These are phyloP conservation scores for Diaporthe citriasiana DNA, from an alignment of 2,329 filamentous ascomycete genomes.

Conservation along the genomic window DNA sequence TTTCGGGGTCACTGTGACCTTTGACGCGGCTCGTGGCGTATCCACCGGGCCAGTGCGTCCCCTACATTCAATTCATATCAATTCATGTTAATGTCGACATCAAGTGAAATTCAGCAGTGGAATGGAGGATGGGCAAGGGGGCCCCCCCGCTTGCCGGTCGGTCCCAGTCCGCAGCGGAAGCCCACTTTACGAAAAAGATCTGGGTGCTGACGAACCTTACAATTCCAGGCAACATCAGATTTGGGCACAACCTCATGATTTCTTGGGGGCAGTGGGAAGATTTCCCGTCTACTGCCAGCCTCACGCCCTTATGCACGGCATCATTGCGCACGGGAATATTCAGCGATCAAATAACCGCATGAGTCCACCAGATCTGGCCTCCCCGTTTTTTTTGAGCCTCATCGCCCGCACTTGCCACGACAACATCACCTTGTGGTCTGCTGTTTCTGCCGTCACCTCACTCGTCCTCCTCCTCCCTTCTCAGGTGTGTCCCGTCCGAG, in stretches of 20 bases:
- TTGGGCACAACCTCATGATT: conserved; percentile 30
- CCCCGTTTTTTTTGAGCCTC: conserved; percentile 17
- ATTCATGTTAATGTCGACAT: background rate
- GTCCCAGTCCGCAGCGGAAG: conserved; percentile 8
- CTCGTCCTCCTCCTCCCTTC: background rate
- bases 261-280: conserved; percentile 9
- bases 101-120: background rate
- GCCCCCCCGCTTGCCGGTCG: conserved; percentile 4
- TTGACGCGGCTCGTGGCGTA: conserved; percentile 27
- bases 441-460: conserved; percentile 38
- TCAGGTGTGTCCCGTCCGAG: background rate
- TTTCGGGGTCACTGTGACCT: conserved; percentile 33
- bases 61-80: conserved; percentile 21
- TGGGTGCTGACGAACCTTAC: conserved; percentile 19
- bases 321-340: background rate
- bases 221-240: conserved; percentile 32
- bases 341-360: conserved; percentile 34
- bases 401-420: conserved; percentile 3
- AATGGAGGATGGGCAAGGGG: conserved; percentile 7
- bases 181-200: conserved; percentile 34
- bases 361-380: background rate
- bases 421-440: conserved; percentile 20
- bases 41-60: conserved; percentile 5
- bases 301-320: background rate
- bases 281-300: background rate